These are phyloP conservation scores for Coniophora puteana DNA, from an alignment of 1,284 basidiomycete genomes.

Conservation along the genomic window DNA sequence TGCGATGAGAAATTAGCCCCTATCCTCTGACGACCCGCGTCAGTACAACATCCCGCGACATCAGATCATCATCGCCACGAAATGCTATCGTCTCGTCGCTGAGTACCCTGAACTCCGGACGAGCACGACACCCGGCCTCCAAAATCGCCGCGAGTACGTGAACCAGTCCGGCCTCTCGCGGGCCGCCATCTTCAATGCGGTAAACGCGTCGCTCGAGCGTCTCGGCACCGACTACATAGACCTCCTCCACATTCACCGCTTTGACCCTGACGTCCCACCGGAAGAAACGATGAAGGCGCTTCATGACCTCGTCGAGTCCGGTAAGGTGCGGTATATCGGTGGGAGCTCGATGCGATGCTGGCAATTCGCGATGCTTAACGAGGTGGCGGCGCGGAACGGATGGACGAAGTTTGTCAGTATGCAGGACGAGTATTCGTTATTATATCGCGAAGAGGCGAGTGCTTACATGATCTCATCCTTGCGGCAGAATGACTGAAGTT, in stretches of 20 bases:
- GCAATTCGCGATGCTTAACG: constrained; percentile 36
- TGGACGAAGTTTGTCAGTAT: constrained; percentile 28
- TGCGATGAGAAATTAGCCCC: no score
- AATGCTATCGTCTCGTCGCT: constrained; percentile 17
- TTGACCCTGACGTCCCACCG: constrained; percentile 29
- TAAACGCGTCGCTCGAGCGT: constrained; percentile 29
- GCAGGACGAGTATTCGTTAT: constrained; percentile 25
- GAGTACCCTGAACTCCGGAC: constrained; percentile 7
- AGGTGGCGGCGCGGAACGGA: constrained; percentile 17
- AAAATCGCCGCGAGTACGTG: constrained; percentile 24
- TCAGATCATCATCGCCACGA: constrained; percentile 32
- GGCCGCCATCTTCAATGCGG: constrained; percentile 33
- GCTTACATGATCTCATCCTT: background rate
- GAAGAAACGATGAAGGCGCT: constrained; percentile 45
- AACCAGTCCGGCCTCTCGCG: constrained; percentile 36
- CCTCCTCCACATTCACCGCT: constrained; percentile 42
- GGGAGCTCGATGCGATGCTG: constrained; percentile 40
- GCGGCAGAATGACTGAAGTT: background rate
- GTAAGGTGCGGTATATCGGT: constrained; percentile 44
- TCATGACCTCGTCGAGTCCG: constrained; percentile 38
- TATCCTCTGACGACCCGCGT: background rate
- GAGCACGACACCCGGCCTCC: constrained; percentile 8
- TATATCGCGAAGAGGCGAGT: constrained; percentile 33
- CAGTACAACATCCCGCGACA: constrained; percentile 39
- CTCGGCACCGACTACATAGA: constrained; percentile 39